Conservation (phyloP, 306 rosid genomes). For the Citrullus colocynthis region DNA sequence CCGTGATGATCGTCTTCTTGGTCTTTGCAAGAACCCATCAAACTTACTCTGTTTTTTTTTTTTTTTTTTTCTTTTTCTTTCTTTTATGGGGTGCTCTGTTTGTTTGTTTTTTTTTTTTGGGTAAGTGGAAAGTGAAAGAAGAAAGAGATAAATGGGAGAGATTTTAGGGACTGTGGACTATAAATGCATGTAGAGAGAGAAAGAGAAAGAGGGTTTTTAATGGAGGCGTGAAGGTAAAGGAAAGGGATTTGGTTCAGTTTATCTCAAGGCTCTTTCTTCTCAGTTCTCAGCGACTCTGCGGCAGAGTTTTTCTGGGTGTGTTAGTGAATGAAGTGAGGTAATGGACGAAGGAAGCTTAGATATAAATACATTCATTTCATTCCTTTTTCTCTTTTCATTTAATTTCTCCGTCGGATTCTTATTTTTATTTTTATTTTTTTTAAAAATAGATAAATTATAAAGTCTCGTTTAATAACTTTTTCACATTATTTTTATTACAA, state of each 20-base stretch:
- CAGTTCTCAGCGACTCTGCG: conserved; percentile 17
- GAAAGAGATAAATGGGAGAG: neutral
- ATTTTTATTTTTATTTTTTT: too few species aligned
- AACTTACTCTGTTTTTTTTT: neutral
- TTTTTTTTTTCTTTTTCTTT: too few species aligned
- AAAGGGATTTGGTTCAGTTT: conserved; percentile 47
- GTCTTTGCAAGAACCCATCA: conserved; percentile 48
- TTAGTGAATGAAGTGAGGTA: conserved; percentile 1
- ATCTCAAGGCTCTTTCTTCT: conserved; percentile 51
- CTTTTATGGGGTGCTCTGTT: conserved; percentile 1
- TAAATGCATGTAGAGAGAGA: conserved; percentile 15
- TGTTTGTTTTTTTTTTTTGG: neutral
- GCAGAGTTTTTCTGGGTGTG: neutral
- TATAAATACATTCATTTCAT: neutral
- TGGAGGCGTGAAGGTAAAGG: conserved; percentile 70
- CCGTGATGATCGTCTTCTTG: conserved; percentile 10
- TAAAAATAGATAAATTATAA: too few species aligned
- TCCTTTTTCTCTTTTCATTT: neutral
- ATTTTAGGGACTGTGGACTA: conserved; percentile 8
- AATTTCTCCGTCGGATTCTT: too few species aligned
- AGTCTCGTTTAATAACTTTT: too few species aligned
- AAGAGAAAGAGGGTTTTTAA: conserved; percentile 12
- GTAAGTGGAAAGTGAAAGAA: neutral
- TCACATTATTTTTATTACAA: too few species aligned
- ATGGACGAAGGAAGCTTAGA: neutral